Conservation (phyloP, 2,329 filamentous ascomycete genomes). For the Stromatinia cepivora region DNA sequence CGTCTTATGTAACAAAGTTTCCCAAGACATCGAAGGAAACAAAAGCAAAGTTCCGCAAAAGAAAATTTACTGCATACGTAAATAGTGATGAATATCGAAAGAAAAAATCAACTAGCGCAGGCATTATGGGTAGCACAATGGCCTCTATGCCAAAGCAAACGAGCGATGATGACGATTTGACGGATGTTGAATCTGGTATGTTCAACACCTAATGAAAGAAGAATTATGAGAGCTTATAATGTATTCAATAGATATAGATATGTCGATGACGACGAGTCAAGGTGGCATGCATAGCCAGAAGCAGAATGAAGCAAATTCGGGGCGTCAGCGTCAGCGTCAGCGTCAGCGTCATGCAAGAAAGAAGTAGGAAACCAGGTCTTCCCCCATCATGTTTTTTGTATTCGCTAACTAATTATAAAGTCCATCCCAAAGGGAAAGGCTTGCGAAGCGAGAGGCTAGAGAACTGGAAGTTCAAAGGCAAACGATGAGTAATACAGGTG, state of each 20-base stretch:
- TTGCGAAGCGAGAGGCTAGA: neutral
- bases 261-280: neutral
- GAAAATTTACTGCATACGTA: neutral
- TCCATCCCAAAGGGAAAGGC: neutral
- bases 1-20: neutral
- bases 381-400: neutral
- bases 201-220: neutral
- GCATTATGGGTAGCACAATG: fast-evolving
- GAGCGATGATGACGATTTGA: no score
- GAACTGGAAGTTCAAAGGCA: neutral
- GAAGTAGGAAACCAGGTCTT: neutral
- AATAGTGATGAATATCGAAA: neutral
- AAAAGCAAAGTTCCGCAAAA: neutral
- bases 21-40: neutral
- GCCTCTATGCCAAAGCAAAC: neutral
- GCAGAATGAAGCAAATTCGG: neutral
- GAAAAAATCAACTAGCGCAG: neutral
- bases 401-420: neutral
- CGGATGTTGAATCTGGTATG: neutral
- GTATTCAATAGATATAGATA: neutral
- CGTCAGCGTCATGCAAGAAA: neutral
- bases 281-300: neutral
- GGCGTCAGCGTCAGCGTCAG: neutral
- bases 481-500: neutral
- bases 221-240: neutral